phyloP scores from a whole-genome alignment of 2,329 filamentous ascomycete species.

The Colletotrichum aenigma region DNA sequence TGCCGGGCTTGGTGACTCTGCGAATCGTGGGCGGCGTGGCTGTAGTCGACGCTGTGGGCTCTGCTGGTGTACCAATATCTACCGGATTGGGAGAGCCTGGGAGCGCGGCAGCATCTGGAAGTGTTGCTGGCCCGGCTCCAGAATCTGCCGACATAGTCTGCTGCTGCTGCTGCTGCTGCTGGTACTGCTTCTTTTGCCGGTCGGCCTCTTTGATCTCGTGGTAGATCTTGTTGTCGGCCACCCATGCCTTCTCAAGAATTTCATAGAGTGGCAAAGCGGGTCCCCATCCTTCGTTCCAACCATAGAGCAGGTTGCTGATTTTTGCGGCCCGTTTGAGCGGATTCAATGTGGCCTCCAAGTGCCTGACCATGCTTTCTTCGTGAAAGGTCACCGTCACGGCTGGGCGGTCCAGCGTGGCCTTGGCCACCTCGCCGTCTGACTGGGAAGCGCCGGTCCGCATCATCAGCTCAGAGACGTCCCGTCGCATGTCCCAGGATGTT shows the following conservation, averaged over 20 bases:
- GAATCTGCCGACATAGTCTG: background rate
- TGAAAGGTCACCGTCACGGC: background rate
- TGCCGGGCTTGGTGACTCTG: background rate
- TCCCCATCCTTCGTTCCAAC: background rate
- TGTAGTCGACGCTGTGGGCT: background rate
- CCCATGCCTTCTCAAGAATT: background rate
- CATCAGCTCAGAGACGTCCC: constrained; percentile 17
- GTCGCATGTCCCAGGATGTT: constrained; percentile 31
- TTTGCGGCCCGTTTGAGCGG: background rate
- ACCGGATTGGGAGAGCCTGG: background rate
- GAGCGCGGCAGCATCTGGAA: background rate
- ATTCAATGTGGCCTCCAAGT: background rate
- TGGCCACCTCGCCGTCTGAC: background rate
- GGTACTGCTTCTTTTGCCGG: background rate
- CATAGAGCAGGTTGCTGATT: background rate
- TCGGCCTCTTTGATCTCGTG: background rate
- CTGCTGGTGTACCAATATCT: background rate
- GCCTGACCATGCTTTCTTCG: background rate
- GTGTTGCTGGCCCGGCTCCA: background rate
- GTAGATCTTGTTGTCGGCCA: background rate
- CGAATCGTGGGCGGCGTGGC: background rate
- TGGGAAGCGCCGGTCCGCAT: background rate
- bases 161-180: background rate
- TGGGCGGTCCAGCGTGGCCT: background rate
- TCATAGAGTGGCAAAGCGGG: constrained; percentile 1